Percentiles rank a stretch among this genome's conserved stretches.
Conservation (phyloP, 805 yeast genomes). For the Spathaspora gorwiae region DNA sequence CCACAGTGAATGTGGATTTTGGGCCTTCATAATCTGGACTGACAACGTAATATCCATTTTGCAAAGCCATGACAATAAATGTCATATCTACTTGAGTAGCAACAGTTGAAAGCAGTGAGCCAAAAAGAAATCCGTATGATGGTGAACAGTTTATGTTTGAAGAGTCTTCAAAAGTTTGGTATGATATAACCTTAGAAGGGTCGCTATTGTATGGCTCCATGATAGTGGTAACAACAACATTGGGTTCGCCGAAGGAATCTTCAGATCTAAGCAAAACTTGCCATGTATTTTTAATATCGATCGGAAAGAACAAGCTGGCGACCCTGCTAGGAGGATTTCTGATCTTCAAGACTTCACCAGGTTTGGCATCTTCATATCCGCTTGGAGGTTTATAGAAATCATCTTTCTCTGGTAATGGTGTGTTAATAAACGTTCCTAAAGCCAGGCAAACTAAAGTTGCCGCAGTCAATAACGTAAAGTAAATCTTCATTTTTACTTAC, state of each 20-base stretch:
- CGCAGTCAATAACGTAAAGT: no score
- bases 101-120: conserved; percentile 10
- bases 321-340: conserved; percentile 17
- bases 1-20: conserved; percentile 27
- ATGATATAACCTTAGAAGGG: conserved; percentile 21
- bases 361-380: conserved; percentile 15
- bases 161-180: conserved; percentile 28
- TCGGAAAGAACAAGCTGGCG: conserved; percentile 14
- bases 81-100: conserved; percentile 13
- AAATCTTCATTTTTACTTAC: no score
- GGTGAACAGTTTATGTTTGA: conserved; percentile 22
- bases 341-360: conserved; percentile 20
- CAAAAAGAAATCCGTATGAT: conserved; percentile 17
- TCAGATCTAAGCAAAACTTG: conserved; percentile 18
- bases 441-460: no score
- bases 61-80: conserved; percentile 15
- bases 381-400: conserved; percentile 20
- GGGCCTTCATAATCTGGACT: conserved; percentile 35
- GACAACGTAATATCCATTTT: conserved; percentile 29
- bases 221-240: conserved; percentile 22
- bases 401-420: conserved; percentile 14
- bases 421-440: no score
- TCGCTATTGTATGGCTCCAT: conserved; percentile 27
- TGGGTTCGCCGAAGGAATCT: conserved; percentile 22
- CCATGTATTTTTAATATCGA: conserved; percentile 19